A percentile compares a stretch with the other conserved stretches of the same genome.
phyloP scores from a whole-genome alignment of 139 green algal genomes.

The Picochlorum sp. region DNA sequence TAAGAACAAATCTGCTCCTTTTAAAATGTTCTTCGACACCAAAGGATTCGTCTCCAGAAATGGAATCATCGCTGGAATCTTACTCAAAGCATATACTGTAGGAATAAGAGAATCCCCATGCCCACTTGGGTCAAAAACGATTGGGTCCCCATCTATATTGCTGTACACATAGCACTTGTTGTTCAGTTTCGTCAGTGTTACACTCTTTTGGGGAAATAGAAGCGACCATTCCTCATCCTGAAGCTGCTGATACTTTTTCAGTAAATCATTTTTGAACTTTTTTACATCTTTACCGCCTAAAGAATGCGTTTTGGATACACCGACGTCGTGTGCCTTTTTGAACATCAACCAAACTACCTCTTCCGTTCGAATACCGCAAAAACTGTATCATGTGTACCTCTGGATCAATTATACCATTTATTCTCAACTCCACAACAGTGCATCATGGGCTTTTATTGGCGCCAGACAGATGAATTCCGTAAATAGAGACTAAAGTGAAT shows the following conservation, averaged over 20 bases:
- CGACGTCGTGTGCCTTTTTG: slow-evolving; percentile 25
- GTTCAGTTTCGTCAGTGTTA: slow-evolving; percentile 18
- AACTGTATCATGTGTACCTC: no score
- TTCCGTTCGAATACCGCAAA: no score
- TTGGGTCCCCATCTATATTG: slow-evolving; percentile 15
- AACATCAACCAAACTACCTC: slow-evolving; percentile 13
- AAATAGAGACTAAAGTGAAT: no score
- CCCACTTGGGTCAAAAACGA: slow-evolving; percentile 33
- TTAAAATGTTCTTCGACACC: slow-evolving; percentile 13
- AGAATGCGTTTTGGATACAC: slow-evolving; percentile 7
- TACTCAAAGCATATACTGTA: slow-evolving; percentile 25
- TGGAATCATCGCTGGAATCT: slow-evolving; percentile 15
- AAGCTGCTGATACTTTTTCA: slow-evolving; percentile 15
- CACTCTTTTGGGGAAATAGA: slow-evolving; percentile 20
- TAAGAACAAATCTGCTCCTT: slow-evolving; percentile 30
- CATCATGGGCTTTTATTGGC: no score
- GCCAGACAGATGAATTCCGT: no score
- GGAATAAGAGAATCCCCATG: slow-evolving; percentile 20
- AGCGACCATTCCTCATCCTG: slow-evolving; percentile 9
- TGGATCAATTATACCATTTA: no score
- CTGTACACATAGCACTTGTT: slow-evolving; percentile 22
- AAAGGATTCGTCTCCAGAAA: slow-evolving; percentile 16
- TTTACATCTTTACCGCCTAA: slow-evolving; percentile 32
- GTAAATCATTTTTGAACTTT: slow-evolving; percentile 10
- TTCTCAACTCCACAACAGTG: no score